Conservation (phyloP, 2,329 filamentous ascomycete species). For the Domatiomyces globalis region DNA sequence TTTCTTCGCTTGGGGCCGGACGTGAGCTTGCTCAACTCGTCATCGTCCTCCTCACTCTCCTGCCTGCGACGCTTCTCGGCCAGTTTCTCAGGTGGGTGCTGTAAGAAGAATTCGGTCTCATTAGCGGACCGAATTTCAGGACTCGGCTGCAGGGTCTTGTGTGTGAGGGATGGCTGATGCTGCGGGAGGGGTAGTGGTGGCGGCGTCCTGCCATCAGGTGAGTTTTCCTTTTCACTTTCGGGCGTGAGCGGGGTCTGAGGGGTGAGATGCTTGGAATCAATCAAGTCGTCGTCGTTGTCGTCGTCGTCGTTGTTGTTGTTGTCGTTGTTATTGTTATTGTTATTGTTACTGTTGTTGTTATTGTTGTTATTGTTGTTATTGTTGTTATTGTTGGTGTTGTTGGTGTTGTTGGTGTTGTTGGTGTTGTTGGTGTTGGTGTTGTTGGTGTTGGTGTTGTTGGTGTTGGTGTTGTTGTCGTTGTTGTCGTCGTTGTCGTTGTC, state of each 20-base stretch:
- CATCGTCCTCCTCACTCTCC: conserved; percentile 79
- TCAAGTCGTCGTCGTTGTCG: conserved; percentile 58
- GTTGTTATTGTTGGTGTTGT: conserved; percentile 87
- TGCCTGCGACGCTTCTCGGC: conserved; percentile 71
- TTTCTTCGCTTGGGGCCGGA: conserved; percentile 33
- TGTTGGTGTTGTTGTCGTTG: too few species aligned
- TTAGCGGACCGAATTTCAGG: conserved; percentile 24
- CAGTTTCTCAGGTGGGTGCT: conserved; percentile 55
- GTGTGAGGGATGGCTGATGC: conserved; percentile 12
- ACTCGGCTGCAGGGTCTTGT: conserved; percentile 15
- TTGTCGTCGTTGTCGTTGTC: conserved; percentile 50
- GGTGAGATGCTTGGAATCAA: conserved; percentile 36
- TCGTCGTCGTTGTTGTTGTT: conserved; percentile 71
- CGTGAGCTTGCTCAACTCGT: conserved; percentile 74
- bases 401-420: too few species aligned
- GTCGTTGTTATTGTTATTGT: conserved; percentile 59
- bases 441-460: too few species aligned
- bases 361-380: conserved; percentile 35
- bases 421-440: too few species aligned
- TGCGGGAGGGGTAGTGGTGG: too few species aligned
- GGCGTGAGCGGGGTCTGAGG: conserved; percentile 15
- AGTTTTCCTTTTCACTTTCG: conserved; percentile 19
- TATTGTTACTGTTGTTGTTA: too few species aligned
- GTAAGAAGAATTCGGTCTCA: conserved; percentile 22
- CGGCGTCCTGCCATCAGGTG: conserved; percentile 15